A percentile compares a stretch with the other conserved stretches of the same genome.
phyloP scores from a whole-genome alignment of 2,329 filamentous ascomycete species.

The Colletotrichum shisoi region DNA sequence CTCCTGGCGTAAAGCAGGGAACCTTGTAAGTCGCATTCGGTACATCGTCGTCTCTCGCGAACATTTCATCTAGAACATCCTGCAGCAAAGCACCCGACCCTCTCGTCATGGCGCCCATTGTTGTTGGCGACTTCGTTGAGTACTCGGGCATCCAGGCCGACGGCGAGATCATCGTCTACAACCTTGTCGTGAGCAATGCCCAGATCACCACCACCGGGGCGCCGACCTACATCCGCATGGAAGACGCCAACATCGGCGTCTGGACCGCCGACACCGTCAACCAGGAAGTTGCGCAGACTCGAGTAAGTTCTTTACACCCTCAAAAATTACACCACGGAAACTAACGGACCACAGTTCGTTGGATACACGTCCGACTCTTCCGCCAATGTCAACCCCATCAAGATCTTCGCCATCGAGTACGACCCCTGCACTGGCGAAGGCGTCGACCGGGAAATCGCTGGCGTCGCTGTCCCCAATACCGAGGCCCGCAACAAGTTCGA shows the following conservation, averaged over 20 bases:
- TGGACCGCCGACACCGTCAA: constrained; percentile 47
- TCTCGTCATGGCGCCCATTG: constrained; percentile 52
- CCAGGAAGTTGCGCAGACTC: constrained; percentile 48
- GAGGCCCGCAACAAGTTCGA: constrained; percentile 53
- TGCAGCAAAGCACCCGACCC: constrained; percentile 48
- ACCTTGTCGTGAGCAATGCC: constrained; percentile 50
- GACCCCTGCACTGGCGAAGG: constrained; percentile 53
- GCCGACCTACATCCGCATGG: constrained; percentile 53
- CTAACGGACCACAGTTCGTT: constrained; percentile 45
- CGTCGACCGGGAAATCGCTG: constrained; percentile 48
- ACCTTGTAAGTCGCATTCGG: constrained; percentile 29
- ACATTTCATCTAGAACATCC: neutral
- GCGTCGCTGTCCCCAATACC: constrained; percentile 44
- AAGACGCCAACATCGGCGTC: constrained; percentile 53
- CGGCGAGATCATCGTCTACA: constrained; percentile 50
- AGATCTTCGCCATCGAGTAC: constrained; percentile 52
- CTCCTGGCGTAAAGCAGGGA: constrained; percentile 35
- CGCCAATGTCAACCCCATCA: constrained; percentile 45
- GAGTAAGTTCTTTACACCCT: constrained; percentile 24
- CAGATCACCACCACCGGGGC: constrained; percentile 48
- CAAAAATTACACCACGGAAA: neutral
- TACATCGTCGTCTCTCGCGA: too few relatives aligned
- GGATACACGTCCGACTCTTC: constrained; percentile 50
- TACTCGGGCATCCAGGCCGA: constrained; percentile 49
- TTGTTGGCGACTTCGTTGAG: constrained; percentile 52